Evolutionary conservation across 352 stramenopile species (phyloP), one percentile per base, ranked within the genome.

Genomic region (Phytophthora ohioensis): DNA sequence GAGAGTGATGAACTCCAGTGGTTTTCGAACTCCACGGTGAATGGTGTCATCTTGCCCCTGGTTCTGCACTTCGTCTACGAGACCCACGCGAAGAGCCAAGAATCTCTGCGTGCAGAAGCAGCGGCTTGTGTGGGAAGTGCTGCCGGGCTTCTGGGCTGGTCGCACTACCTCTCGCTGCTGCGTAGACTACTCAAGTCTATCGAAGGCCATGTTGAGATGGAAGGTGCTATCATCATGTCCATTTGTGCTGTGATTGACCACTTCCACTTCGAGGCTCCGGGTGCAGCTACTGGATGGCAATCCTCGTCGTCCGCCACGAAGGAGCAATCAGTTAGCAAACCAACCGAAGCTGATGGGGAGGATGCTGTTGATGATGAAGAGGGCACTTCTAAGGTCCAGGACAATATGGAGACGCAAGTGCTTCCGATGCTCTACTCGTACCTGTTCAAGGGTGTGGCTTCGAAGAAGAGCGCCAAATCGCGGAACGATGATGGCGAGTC

Each of bases 31-130:
- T 94, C 87, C 64, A 95, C 95, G 8, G 85, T 98, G 49, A 91
- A 95, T 64, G 94, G 98, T 74, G 72, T 99, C 17, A 74, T 99
- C 27, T 69, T 99, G 31, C 98, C 98, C 47, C 71, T 99, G 11
- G 88, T 98, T 31, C 81, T 98, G 41, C 97, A 99, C 64, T 98
- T 98, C 42, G 89, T 99, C 56, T 99, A 98, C 70, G 96, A 99
- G 74, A 87, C 85, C 36, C 97, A 96, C 39, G 89, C 90, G 21
- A 99, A 98, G 64, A 85, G 85, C 36, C 94, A 99, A 49, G 95
- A 99, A 35, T 87, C 87, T 39, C 86, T 98, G 56, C 91, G 94
- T n/a, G 69, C 92, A n/a, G 96, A 99, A 76, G 96, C 94, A 30
- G 95, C 98, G 13, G 84, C 89, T 36, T 97, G 92, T 49, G 84